Conservation (phyloP, 2,329 filamentous ascomycete genomes). For the Epichloe festucae region DNA sequence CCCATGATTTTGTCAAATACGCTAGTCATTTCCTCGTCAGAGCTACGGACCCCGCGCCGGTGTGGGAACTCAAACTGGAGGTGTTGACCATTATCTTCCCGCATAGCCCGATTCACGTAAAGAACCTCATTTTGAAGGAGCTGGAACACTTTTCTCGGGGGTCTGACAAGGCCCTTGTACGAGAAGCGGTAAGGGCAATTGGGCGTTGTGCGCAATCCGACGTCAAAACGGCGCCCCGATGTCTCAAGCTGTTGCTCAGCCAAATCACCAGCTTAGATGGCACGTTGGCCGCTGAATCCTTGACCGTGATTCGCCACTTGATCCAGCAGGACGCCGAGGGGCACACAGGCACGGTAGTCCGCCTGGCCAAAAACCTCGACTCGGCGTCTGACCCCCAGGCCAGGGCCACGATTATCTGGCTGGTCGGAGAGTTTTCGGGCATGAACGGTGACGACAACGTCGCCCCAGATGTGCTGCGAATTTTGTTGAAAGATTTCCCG, state of each 20-base stretch:
- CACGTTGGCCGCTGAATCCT: conserved; percentile 76
- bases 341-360: conserved; percentile 75
- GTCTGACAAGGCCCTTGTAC: conserved; percentile 61
- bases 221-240: conserved; percentile 56
- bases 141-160: conserved; percentile 83
- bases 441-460: conserved; percentile 74
- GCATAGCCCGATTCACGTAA: conserved; percentile 58
- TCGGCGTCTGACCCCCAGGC: conserved; percentile 75
- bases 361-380: conserved; percentile 83
- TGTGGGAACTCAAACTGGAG: conserved; percentile 89
- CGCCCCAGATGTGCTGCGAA: conserved; percentile 80
- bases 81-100: conserved; percentile 84
- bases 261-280: conserved; percentile 85
- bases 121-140: conserved; percentile 81
- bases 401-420: conserved; percentile 90
- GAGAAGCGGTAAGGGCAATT: conserved; percentile 83
- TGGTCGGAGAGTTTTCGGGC: conserved; percentile 87
- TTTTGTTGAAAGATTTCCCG: conserved; percentile 73
- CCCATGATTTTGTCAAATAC: conserved; percentile 75
- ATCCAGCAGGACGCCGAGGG: conserved; percentile 80
- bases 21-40: conserved; percentile 81
- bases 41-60: conserved; percentile 62
- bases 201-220: conserved; percentile 83
- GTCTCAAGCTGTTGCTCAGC: conserved; percentile 67
- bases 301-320: conserved; percentile 89